Conservation (phyloP, 2,329 filamentous ascomycete genomes). For the Ceratocystis colombiana region DNA sequence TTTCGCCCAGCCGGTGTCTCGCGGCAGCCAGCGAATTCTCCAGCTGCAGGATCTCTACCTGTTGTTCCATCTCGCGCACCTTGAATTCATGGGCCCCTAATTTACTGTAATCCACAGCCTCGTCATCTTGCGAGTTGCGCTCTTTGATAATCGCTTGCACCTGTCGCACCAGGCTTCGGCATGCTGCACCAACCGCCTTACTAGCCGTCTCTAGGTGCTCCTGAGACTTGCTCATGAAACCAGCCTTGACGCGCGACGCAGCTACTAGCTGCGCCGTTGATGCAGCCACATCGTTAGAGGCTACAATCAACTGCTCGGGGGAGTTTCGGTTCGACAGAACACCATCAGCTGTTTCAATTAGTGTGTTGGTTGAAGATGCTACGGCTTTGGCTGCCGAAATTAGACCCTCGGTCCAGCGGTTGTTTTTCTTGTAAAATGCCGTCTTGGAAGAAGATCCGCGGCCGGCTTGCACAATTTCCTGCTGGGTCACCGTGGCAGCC, state of each 20-base stretch:
- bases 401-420: constrained; percentile 94
- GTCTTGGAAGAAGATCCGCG: constrained; percentile 77
- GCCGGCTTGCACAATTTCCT: constrained; percentile 92
- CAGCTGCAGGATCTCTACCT: constrained; percentile 95
- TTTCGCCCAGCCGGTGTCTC: constrained; percentile 78
- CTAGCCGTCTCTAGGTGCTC: constrained; percentile 82
- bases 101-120: constrained; percentile 76
- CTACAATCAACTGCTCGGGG: constrained; percentile 94
- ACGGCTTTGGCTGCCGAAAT: constrained; percentile 97
- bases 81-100: constrained; percentile 95
- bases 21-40: constrained; percentile 77
- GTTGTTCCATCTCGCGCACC: constrained; percentile 97
- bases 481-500: constrained; percentile 82
- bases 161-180: constrained; percentile 76
- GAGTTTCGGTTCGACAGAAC: constrained; percentile 86
- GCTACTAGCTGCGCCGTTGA: constrained; percentile 95
- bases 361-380: constrained; percentile 80
- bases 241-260: constrained; percentile 89
- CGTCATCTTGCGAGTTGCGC: constrained; percentile 69
- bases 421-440: constrained; percentile 99
- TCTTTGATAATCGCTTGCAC: constrained; percentile 91
- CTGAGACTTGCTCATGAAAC: constrained; percentile 95
- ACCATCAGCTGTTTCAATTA: constrained; percentile 96
- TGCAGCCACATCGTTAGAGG: constrained; percentile 91
- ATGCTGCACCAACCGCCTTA: constrained; percentile 85